These are phyloP conservation scores for Silene coronaria DNA, from an alignment of 179 eudicot genomes.

Conservation along the genomic window DNA sequence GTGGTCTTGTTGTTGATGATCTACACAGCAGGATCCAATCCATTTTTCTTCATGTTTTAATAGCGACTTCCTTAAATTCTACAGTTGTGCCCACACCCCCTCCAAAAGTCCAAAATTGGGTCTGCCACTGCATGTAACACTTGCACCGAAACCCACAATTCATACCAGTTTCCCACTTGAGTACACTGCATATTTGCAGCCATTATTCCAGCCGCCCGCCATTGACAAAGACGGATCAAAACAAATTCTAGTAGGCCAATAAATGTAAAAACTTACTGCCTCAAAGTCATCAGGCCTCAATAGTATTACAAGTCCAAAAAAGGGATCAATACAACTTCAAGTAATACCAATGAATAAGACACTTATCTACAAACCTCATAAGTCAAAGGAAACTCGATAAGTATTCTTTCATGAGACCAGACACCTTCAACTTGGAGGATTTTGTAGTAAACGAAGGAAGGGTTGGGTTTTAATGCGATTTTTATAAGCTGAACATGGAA, in stretches of 20 bases:
- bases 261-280: neutral
- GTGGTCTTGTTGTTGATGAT: too few species aligned
- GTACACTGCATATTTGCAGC: too few species aligned
- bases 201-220: too few species aligned
- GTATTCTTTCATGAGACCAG: neutral
- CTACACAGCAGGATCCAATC: too few species aligned
- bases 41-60: too few species aligned
- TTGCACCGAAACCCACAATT: too few species aligned
- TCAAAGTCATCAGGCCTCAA: neutral
- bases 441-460: neutral
- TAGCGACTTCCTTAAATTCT: too few species aligned
- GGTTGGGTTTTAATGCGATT: neutral
- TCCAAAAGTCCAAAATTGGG: too few species aligned
- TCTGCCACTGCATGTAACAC: too few species aligned
- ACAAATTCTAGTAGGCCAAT: neutral
- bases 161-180: too few species aligned
- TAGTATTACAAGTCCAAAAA: neutral
- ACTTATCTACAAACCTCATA: neutral
- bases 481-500: neutral
- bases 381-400: neutral
- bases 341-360: neutral
- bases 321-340: neutral
- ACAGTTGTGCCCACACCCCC: too few species aligned
- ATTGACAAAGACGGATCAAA: too few species aligned
- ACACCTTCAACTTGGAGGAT: neutral